Conservation (phyloP, 1,139 yeast genomes). For the Saccharomyces pastorianus region DNA sequence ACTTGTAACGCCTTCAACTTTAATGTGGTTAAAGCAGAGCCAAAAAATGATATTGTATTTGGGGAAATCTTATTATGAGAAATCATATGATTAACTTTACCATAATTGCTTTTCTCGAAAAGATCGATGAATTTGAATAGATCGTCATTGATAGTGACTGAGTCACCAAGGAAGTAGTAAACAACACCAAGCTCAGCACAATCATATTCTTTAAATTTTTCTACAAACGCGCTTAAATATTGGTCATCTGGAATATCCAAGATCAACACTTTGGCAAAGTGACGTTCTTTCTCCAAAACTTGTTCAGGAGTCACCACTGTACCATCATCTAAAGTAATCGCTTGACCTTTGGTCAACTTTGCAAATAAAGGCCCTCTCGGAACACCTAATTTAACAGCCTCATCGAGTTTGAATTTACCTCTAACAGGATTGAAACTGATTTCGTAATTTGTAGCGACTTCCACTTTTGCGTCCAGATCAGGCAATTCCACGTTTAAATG, state of each 20-base stretch:
- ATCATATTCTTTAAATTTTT: constrained; percentile 21
- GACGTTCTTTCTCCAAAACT: constrained; percentile 58
- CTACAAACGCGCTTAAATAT: constrained; percentile 36
- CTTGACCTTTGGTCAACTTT: constrained; percentile 50
- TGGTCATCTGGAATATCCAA: constrained; percentile 60
- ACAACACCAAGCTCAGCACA: constrained; percentile 43
- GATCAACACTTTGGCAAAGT: constrained; percentile 53
- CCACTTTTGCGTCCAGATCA: constrained; percentile 9
- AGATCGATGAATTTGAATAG: constrained; percentile 39
- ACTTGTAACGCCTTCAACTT: constrained; percentile 52
- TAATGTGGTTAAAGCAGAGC: constrained; percentile 46
- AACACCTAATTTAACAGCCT: constrained; percentile 63
- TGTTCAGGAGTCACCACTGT: constrained; percentile 54
- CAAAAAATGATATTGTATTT: constrained; percentile 50
- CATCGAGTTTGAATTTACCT: constrained; percentile 65
- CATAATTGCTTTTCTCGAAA: constrained; percentile 40
- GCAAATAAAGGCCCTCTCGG: constrained; percentile 57
- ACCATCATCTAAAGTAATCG: constrained; percentile 55
- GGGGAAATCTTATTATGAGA: constrained; percentile 62
- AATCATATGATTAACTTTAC: constrained; percentile 50
- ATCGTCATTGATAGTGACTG: constrained; percentile 43
- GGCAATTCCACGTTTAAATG: constrained; percentile 34
- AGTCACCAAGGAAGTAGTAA: constrained; percentile 68
- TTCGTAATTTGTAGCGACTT: constrained; percentile 49
- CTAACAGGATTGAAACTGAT: constrained; percentile 59